Evolutionary conservation across 768 basidiomycete species (phyloP), one percentile per base, ranked within the genome.

Genomic region (Nidula microcarpa): DNA sequence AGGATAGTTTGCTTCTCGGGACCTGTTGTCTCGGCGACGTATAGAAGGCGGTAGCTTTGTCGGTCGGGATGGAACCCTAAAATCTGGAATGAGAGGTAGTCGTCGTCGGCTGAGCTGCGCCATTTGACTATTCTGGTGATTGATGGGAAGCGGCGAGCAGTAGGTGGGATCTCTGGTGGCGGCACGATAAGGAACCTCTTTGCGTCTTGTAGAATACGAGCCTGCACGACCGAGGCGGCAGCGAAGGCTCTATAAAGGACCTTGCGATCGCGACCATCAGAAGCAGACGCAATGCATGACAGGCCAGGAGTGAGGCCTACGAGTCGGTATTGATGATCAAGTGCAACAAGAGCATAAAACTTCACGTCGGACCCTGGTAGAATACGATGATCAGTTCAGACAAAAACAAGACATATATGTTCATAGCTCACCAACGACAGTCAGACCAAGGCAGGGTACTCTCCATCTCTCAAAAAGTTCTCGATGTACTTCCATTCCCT

Each of bases 381-480:
- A 33, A n/a, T 32, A 18, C 35, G 37, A 37, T 23, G 35, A n/a
- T 53, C 35, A 56, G 46, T 37, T 43, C 36, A 33, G 34, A 47
- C n/a, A n/a, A 23, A 47, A 34, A 30, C 16, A 48, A 39, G n/a
- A 39, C 8, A n/a, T 39, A 39, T 9, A 9, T n/a, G 37, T 9
- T 8, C 37, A 8, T 9, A 9, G 8, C 37, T 59, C 44, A 61
- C 62, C 62, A 51, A 61, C 39, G 35, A 63, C 50, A 18, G 57
- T 60, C 14, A 60, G 32, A 18, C 54, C 59, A 6, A 63, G 47
- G 45, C 54, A 57, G 14, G 62, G 60, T 6, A 60, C 30, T 41
- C 56, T 57, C 52, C 56, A 57, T 47, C 52, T 30, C 33, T 44
- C 37, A 49, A 51, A 51, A 7, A 59, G 10, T 32, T 33, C 1